Conservation (phyloP, 768 basidiomycete genomes). For the Suillus tomentosus region DNA sequence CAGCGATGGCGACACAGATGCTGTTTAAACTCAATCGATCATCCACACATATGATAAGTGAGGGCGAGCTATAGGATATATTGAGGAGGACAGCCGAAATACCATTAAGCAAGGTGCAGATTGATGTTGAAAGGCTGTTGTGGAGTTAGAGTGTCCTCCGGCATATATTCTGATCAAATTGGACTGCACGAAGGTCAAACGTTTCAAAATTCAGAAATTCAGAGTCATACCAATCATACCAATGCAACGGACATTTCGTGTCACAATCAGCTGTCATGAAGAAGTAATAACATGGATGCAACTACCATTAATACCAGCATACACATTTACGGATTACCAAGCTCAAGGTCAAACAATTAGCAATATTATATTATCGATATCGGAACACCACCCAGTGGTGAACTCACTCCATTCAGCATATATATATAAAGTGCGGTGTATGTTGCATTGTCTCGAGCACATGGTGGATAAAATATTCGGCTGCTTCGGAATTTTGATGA, state of each 20-base stretch:
- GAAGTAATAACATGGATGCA: slow-evolving; percentile 16
- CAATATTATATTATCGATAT: slow-evolving; percentile 39
- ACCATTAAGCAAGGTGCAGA: too few species aligned
- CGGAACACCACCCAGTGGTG: slow-evolving; percentile 31
- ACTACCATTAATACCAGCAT: slow-evolving; percentile 38
- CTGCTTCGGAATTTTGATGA: slow-evolving; percentile 33
- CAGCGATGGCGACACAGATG: too few species aligned
- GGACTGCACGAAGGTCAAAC: neutral
- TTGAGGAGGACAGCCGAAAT: too few species aligned
- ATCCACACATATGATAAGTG: too few species aligned
- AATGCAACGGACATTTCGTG: neutral
- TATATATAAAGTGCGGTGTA: slow-evolving; percentile 22
- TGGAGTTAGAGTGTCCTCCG: neutral
- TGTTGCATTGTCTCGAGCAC: slow-evolving; percentile 38
- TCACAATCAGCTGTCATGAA: neutral
- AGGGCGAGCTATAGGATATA: too few species aligned
- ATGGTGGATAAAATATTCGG: slow-evolving; percentile 28
- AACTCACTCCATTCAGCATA: slow-evolving; percentile 37
- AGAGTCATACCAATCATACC: neutral
- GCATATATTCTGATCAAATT: neutral
- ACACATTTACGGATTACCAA: slow-evolving; percentile 45
- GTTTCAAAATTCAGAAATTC: neutral
- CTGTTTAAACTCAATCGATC: too few species aligned
- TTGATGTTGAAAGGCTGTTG: neutral
- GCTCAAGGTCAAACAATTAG: slow-evolving; percentile 44